Conservation (phyloP, 768 basidiomycete species). For the Leccinum variicolor region DNA sequence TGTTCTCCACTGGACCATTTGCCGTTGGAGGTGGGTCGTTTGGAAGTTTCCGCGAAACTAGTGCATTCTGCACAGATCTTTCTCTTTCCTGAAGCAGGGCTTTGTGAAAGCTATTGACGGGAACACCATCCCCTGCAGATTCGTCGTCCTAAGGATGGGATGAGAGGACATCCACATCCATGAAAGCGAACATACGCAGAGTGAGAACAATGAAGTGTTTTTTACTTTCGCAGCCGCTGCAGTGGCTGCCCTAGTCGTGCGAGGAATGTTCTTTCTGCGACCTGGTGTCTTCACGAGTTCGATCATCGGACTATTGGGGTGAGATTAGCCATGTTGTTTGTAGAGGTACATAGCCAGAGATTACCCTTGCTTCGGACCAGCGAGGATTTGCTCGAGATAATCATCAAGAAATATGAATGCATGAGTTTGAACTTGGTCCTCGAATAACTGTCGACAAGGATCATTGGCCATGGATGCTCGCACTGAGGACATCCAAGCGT, state of each 20-base stretch:
- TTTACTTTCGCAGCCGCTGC: slow-evolving; percentile 44
- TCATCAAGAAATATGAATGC: slow-evolving; percentile 79
- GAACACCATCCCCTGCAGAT: slow-evolving; percentile 37
- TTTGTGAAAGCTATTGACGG: slow-evolving; percentile 47
- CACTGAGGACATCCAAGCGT: slow-evolving; percentile 67
- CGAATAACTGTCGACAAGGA: slow-evolving; percentile 64
- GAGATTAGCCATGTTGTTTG: background rate
- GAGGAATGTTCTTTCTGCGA: slow-evolving; percentile 57
- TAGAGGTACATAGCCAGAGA: slow-evolving; percentile 14
- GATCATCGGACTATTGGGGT: slow-evolving; percentile 54
- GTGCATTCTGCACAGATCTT: slow-evolving; percentile 7
- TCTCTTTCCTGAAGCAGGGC: slow-evolving; percentile 38
- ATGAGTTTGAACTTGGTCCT: slow-evolving; percentile 69
- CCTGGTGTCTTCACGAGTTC: slow-evolving; percentile 85
- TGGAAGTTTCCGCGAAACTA: background rate
- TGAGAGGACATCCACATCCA: slow-evolving; percentile 8
- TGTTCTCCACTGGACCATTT: background rate
- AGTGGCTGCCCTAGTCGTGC: slow-evolving; percentile 45
- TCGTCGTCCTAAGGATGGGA: slow-evolving; percentile 31
- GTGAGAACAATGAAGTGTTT: slow-evolving; percentile 36
- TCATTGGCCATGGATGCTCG: slow-evolving; percentile 69
- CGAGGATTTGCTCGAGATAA: slow-evolving; percentile 69
- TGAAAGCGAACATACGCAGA: slow-evolving; percentile 40
- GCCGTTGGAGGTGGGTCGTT: background rate
- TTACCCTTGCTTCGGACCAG: slow-evolving; percentile 65